Conservation (phyloP, 2,329 filamentous ascomycete species). For the Metarhizium humberi region DNA sequence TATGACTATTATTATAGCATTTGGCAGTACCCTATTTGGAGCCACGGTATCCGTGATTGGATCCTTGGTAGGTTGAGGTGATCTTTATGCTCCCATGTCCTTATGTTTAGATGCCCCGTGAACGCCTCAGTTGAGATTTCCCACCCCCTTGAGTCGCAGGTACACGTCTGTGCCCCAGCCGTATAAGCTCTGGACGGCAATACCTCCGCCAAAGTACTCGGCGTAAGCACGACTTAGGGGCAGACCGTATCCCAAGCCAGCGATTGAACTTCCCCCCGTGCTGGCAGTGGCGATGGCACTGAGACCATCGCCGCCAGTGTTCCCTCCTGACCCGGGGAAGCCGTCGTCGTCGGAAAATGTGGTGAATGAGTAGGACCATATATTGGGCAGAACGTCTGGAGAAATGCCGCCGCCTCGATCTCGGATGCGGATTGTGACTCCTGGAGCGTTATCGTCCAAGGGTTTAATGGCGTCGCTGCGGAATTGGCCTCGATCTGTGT, state of each 20-base stretch:
- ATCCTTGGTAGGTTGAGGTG: background rate
- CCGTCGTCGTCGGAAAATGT: slow-evolving; percentile 66
- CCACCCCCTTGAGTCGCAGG: slow-evolving; percentile 53
- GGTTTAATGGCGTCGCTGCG: slow-evolving; percentile 41
- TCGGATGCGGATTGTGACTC: slow-evolving; percentile 89
- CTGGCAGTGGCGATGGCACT: slow-evolving; percentile 65
- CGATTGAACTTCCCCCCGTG: slow-evolving; percentile 72
- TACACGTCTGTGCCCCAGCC: slow-evolving; percentile 80
- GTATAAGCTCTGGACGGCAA: slow-evolving; percentile 88
- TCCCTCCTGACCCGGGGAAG: slow-evolving; percentile 28
- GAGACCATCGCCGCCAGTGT: slow-evolving; percentile 50
- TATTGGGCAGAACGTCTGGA: slow-evolving; percentile 71
- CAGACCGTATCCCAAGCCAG: slow-evolving; percentile 85
- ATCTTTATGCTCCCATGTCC: background rate
- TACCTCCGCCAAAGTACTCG: slow-evolving; percentile 95
- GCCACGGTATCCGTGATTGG: background rate
- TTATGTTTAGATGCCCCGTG: background rate
- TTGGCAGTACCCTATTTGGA: background rate
- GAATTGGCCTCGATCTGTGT: slow-evolving; percentile 30
- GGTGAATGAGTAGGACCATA: slow-evolving; percentile 97
- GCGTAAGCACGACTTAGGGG: slow-evolving; percentile 89
- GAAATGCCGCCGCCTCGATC: slow-evolving; percentile 92
- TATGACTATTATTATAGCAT: too few relatives aligned
- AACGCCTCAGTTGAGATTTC: slow-evolving; percentile 32
- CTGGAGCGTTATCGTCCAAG: slow-evolving; percentile 59